phyloP scores from a whole-genome alignment of 2,329 filamentous ascomycete genomes.

The Tothia fuscella region DNA sequence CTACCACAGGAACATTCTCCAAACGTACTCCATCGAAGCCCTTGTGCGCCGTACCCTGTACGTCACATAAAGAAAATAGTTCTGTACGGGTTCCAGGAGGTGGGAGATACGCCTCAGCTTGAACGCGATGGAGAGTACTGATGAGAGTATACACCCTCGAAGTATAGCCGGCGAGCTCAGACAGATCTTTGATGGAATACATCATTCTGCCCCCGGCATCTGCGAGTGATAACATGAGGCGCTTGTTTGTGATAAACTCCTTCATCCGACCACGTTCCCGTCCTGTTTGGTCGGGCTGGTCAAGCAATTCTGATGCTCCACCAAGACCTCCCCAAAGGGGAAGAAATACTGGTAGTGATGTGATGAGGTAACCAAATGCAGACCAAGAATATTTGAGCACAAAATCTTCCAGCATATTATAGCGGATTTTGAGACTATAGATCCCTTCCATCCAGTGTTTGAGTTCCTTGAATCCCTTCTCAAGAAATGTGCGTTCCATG shows the following conservation, averaged over 20 bases:
- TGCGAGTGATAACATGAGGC: slow-evolving; percentile 91
- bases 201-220: slow-evolving; percentile 97
- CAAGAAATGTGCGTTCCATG: slow-evolving; percentile 86
- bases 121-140: slow-evolving; percentile 83
- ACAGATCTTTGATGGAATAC: slow-evolving; percentile 98
- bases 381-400: slow-evolving; percentile 98
- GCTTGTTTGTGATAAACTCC: slow-evolving; percentile 98
- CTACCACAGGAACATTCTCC: slow-evolving; percentile 86
- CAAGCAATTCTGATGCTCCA: slow-evolving; percentile 55
- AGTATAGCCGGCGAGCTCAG: slow-evolving; percentile 90
- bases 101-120: slow-evolving; percentile 76
- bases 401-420: slow-evolving; percentile 98
- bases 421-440: slow-evolving; percentile 92
- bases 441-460: slow-evolving; percentile 98
- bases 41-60: slow-evolving; percentile 86
- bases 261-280: slow-evolving; percentile 85
- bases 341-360: slow-evolving; percentile 84
- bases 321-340: slow-evolving; percentile 86
- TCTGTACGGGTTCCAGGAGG: slow-evolving; percentile 57
- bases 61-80: slow-evolving; percentile 77
- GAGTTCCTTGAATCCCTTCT: slow-evolving; percentile 82
- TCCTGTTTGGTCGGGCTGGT: slow-evolving; percentile 36
- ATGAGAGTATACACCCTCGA: slow-evolving; percentile 93
- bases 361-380: slow-evolving; percentile 88
- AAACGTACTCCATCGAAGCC: slow-evolving; percentile 91